A percentile compares a stretch with the other conserved stretches of the same genome.
These are phyloP conservation scores for Moricandia arvensis DNA, from an alignment of 345 rosid species.

Conservation along the genomic window DNA sequence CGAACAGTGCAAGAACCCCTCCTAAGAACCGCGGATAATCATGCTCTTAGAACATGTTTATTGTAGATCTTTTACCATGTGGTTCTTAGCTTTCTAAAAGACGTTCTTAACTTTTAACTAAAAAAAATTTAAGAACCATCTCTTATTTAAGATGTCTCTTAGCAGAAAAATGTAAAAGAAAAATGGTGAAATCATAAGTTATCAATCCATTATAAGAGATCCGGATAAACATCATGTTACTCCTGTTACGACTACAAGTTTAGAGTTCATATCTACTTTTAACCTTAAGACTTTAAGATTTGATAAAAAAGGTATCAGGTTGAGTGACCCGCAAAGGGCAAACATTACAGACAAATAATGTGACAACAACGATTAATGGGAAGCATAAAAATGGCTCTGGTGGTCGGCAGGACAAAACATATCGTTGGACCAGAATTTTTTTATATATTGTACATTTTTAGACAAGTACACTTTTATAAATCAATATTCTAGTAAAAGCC, in stretches of 20 bases:
- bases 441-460: neutral
- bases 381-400: conserved; percentile 25
- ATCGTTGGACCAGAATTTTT: conserved; percentile 9
- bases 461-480: neutral
- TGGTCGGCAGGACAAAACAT: conserved; percentile 32
- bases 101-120: too few species aligned
- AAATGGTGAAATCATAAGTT: too few species aligned
- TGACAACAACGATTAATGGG: conserved; percentile 32
- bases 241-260: neutral
- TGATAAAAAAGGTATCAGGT: neutral
- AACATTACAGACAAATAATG: conserved; percentile 30
- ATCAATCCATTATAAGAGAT: too few species aligned
- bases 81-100: too few species aligned
- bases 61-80: too few species aligned
- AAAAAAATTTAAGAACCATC: too few species aligned
- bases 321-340: conserved; percentile 19
- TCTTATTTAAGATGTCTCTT: too few species aligned
- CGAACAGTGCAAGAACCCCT: too few species aligned
- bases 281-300: neutral
- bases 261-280: neutral
- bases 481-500: conserved; percentile 6
- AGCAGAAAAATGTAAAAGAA: too few species aligned
- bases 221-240: too few species aligned
- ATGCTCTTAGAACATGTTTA: too few species aligned
- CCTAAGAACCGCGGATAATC: too few species aligned